phyloP scores from a whole-genome alignment of 805 yeast genomes.

The Lachancea thermotolerans region DNA sequence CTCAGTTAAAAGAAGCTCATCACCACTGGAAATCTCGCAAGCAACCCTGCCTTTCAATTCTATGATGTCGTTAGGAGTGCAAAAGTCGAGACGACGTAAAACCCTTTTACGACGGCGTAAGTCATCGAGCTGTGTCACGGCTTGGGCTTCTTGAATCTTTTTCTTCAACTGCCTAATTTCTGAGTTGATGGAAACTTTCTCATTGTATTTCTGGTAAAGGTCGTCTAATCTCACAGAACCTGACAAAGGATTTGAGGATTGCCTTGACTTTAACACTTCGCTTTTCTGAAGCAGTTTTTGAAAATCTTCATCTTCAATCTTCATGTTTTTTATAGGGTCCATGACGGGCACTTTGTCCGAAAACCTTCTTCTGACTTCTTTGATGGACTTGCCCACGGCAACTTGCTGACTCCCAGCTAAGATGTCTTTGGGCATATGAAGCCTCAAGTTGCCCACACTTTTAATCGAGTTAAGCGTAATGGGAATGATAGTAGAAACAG shows the following conservation, averaged over 20 bases:
- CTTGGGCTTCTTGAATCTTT: constrained; percentile 74
- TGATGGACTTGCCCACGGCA: constrained; percentile 60
- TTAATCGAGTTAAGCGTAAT: constrained; percentile 73
- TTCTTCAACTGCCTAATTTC: constrained; percentile 54
- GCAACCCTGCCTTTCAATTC: constrained; percentile 97
- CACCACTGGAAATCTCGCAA: constrained; percentile 89
- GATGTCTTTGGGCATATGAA: constrained; percentile 71
- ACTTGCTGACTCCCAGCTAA: constrained; percentile 55
- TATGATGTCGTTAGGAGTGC: constrained; percentile 79
- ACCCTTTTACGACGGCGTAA: constrained; percentile 90
- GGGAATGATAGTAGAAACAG: constrained; percentile 74
- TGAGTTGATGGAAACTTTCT: constrained; percentile 54
- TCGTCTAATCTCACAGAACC: constrained; percentile 54
- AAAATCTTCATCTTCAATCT: constrained; percentile 79
- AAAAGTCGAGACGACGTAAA: constrained; percentile 83
- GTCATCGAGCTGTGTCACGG: constrained; percentile 91
- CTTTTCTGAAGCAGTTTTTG: constrained; percentile 63
- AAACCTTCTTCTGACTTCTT: constrained; percentile 74
- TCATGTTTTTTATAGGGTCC: constrained; percentile 91
- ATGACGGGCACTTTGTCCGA: constrained; percentile 88
- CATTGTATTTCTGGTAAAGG: constrained; percentile 56
- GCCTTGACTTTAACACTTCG: constrained; percentile 72
- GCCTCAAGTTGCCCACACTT: constrained; percentile 70
- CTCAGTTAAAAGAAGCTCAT: constrained; percentile 79
- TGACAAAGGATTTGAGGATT: constrained; percentile 61